phyloP scores from a whole-genome alignment of 371 early-diverging fungal genomes.

The Apophysomyces ossiformis region DNA sequence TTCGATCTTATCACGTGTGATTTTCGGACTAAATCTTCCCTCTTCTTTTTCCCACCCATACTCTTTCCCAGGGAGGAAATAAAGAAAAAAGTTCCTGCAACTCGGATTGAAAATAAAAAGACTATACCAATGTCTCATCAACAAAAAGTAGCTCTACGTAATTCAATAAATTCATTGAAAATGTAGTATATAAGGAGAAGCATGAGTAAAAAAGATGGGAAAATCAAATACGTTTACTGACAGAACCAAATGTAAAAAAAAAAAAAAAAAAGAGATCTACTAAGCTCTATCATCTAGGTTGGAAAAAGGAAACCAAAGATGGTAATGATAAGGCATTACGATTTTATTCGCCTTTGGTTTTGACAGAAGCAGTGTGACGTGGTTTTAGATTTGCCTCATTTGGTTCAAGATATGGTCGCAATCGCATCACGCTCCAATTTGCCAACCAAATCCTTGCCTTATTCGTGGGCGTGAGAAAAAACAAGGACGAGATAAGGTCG shows the following conservation, averaged over 20 bases:
- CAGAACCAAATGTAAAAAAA: background rate
- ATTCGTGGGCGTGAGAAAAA: constrained; percentile 9
- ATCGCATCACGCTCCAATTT: constrained; percentile 8
- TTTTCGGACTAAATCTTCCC: constrained; percentile 17
- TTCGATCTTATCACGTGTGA: constrained; percentile 52
- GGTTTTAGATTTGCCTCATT: constrained; percentile 12
- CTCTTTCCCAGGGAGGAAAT: constrained; percentile 31
- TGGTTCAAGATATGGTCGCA: constrained; percentile 6
- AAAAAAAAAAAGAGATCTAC: background rate
- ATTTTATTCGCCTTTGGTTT: constrained; percentile 32
- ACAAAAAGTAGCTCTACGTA: no score
- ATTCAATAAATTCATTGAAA: no score
- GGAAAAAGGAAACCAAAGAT: constrained; percentile 20
- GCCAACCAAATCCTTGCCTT: constrained; percentile 12
- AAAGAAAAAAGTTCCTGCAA: no score
- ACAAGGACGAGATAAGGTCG: background rate
- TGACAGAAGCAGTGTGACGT: constrained; percentile 1
- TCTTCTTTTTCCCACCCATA: constrained; percentile 17
- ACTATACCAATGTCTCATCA: background rate
- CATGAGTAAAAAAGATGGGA: no score
- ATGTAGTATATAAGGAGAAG: no score
- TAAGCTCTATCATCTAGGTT: constrained; percentile 9
- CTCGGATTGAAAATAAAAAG: no score
- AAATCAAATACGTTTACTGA: background rate
- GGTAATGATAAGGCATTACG: constrained; percentile 31